Conservation (phyloP, 345 rosid genomes). For the Orychophragmus violaceus region DNA sequence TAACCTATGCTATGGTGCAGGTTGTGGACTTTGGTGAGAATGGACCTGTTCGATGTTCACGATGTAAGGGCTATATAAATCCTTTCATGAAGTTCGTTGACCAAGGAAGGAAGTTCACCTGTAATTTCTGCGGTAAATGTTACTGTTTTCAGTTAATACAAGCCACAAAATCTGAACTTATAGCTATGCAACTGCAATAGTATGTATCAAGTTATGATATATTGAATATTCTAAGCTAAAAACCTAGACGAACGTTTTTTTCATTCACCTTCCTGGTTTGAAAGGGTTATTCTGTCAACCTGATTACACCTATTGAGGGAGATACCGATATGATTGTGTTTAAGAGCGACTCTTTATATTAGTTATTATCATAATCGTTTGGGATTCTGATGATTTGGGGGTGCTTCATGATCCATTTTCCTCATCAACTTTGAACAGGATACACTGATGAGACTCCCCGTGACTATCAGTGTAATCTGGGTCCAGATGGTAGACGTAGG, state of each 20-base stretch:
- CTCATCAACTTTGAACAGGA: constrained; percentile 40
- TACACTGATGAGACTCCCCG: constrained; percentile 77
- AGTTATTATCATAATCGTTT: background rate
- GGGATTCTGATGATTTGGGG: background rate
- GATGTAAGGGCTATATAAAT: constrained; percentile 92
- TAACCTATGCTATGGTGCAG: constrained; percentile 35
- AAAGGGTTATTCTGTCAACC: background rate
- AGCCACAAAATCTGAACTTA: background rate
- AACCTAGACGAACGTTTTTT: constrained; percentile 4
- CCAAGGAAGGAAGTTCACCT: constrained; percentile 82
- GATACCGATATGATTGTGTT: background rate
- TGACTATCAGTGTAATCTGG: constrained; percentile 86
- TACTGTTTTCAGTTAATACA: constrained; percentile 17
- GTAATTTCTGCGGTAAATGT: constrained; percentile 71
- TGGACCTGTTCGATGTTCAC: constrained; percentile 91
- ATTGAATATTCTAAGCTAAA: background rate
- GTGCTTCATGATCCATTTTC: background rate
- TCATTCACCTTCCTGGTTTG: constrained; percentile 9
- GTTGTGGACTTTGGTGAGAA: constrained; percentile 89
- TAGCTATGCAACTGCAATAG: background rate
- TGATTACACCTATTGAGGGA: constrained; percentile 4
- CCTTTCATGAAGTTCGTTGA: constrained; percentile 90
- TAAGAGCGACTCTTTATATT: background rate
- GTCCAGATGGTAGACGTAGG: constrained; percentile 90
- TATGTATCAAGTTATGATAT: constrained; percentile 11